These are phyloP conservation scores for Rhodotorula babjevae DNA, from an alignment of 768 basidiomycete genomes.

Conservation along the genomic window DNA sequence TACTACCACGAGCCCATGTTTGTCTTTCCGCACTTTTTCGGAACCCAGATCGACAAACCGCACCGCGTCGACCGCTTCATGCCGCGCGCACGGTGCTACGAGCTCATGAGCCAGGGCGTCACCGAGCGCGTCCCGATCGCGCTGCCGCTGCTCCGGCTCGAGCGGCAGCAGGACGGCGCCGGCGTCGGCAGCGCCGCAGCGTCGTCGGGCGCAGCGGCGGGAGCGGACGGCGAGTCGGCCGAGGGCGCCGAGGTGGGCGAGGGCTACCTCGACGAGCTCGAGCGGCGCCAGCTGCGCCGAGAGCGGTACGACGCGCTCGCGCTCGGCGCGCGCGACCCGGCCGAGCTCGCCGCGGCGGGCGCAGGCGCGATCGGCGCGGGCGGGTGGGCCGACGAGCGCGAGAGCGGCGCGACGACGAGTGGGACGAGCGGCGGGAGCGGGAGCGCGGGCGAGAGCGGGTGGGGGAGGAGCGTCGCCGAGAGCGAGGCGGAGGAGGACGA, in stretches of 20 bases:
- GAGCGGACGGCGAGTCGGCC: no score
- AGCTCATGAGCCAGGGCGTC: constrained; percentile 30
- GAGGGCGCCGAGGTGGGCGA: neutral
- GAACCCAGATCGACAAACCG: constrained; percentile 50
- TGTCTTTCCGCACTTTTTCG: constrained; percentile 50
- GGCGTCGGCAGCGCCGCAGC: neutral
- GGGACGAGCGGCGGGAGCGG: constrained; percentile 2
- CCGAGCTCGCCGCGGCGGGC: neutral
- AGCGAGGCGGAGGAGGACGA: neutral
- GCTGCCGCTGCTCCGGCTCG: constrained; percentile 15
- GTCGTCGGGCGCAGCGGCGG: no score
- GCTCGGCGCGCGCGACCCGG: constrained; percentile 16
- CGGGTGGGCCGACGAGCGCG: constrained; percentile 2
- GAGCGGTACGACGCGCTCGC: constrained; percentile 30
- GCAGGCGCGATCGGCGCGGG: neutral
- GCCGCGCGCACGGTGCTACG: constrained; percentile 65
- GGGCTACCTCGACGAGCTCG: constrained; percentile 10
- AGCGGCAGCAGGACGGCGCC: neutral
- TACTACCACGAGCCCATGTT: constrained; percentile 52
- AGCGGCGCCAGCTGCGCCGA: constrained; percentile 12
- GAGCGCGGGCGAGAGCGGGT: neutral
- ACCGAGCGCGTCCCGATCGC: constrained; percentile 12
- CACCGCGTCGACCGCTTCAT: constrained; percentile 65
- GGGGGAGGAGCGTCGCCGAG: neutral
- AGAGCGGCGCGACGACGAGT: constrained; percentile 20